Evolutionary conservation across 2,329 filamentous ascomycete species (phyloP).

Genomic region (Penicillium sp.): DNA sequence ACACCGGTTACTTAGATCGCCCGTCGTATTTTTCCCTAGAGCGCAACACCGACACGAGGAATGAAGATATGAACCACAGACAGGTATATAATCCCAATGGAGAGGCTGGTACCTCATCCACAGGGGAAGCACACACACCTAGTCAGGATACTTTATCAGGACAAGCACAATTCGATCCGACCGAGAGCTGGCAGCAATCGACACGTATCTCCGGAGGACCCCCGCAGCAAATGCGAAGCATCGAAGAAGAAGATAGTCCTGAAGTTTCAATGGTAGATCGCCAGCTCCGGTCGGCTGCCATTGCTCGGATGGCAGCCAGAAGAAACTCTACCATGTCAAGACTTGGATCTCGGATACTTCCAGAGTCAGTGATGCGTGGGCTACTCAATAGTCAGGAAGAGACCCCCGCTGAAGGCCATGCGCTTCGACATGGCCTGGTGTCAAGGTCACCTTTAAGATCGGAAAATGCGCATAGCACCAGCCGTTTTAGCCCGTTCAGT

Average conservation of each 20-base stretch:
- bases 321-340: slow-evolving; percentile 46
- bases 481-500: slow-evolving; percentile 40
- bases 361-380: slow-evolving; percentile 42
- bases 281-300: slow-evolving; percentile 28
- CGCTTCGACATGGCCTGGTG: slow-evolving; percentile 41
- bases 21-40: slow-evolving; percentile 16
- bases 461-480: slow-evolving; percentile 29
- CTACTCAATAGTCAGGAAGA: slow-evolving; percentile 44
- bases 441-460: slow-evolving; percentile 35
- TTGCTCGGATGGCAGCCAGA: slow-evolving; percentile 35
- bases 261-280: slow-evolving; percentile 30
- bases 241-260: slow-evolving; percentile 35
- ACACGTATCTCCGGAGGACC: slow-evolving; percentile 7
- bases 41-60: slow-evolving; percentile 24
- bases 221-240: slow-evolving; percentile 28
- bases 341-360: slow-evolving; percentile 45
- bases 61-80: slow-evolving; percentile 35
- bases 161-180: slow-evolving; percentile 7
- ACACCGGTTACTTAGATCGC: slow-evolving; percentile 23
- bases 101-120: slow-evolving; percentile 16
- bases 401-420: slow-evolving; percentile 42
- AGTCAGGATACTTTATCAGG: slow-evolving; percentile 12
- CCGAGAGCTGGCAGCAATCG: slow-evolving; percentile 20
- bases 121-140: slow-evolving; percentile 12
- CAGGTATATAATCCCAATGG: slow-evolving; percentile 25